Base-by-base conservation (phyloP, 495 filamentous ascomycete genomes). In the Venustampulla echinocandica region DNA sequence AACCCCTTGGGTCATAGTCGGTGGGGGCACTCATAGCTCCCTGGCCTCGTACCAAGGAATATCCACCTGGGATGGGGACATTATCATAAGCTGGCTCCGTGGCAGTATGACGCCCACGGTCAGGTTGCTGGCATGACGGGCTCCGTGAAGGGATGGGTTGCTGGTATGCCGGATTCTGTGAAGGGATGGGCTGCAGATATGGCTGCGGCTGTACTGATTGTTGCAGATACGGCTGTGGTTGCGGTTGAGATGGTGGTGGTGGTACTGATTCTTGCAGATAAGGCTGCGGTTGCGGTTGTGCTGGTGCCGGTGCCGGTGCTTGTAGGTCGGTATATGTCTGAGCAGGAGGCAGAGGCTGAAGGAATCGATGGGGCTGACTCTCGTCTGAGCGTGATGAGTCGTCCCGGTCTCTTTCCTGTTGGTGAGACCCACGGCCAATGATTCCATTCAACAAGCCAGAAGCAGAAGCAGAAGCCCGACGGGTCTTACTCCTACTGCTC, bases 1-100 rank as follows among this genome's bases (percentile, higher is more conserved):
- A 25, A 15, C 56, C 56, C 23, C 53, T 36, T 2, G 56, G 53
- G 38, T 56, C 53, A 47, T 59, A 56, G 2, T 45, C 35, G 13
- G 56, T 56, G n/a, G 39, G 56, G 1, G 38, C 45, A 21, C 24
- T 7, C 10, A 41, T 44, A 7, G 46, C 53, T 6, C 56, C 56
- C 32, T 59, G 43, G 2, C 49, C 56, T 15, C 50, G 42, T 11
- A 59, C 56, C 0, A 59, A 19, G n/a, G 6, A 20, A 36, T 59
- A 59, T 7, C 51, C 53, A 9, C 49, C 50, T 25, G 56, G 56
- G 35, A 59, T 59, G 7, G 53, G 56, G 5, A 55, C 51, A 20
- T 30, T 50, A 43, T 53, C 49, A 36, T 59, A 59, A 25, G 50
- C 48, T 25, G 48, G 50, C 18, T 54, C 55, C 49, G 47, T 34